Evolutionary conservation across 2,329 filamentous ascomycete genomes (phyloP), one percentile per base, ranked within the genome.

Genomic region (Lecanosticta acicola): DNA sequence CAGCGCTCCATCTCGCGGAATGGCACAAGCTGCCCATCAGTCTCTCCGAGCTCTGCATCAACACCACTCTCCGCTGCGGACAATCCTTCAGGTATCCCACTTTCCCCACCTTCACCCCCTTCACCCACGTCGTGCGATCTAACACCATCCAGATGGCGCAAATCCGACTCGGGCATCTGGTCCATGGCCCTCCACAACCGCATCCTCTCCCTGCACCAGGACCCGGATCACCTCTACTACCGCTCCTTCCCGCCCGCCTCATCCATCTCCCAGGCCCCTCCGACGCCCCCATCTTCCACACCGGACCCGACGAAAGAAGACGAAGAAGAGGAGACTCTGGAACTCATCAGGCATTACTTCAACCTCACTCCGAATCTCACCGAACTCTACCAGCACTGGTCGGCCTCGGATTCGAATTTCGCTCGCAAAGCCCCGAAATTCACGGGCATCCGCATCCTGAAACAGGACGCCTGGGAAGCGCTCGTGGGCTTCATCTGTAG

Each of bases 401-500:
- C 90, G 1, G 71, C 75, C 0, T 79, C 83, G 3, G 93, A 98
- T 63, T 68, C 83, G 19, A 96, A 97, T 66, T 98, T 98, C 69
- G 84, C 83, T 59, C 85, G 83, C 61, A 87, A 87, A 56, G 91
- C 93, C 0, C 84, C 86, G 0, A 82, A 84, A 45, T 98, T 98
- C 65, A 84, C 84, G 0, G 93, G 94, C 10, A 85, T 98, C 45
- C 83, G 93, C 17, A 96, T 98, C 55, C 71, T 98, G 36, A 87
- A 84, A 59, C 93, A 98, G 70, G 90, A 96, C 71, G 83, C 91
- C 1, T 98, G 94, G 93, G 93, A 98, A 67, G 83, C 93, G 0
- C 74, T 98, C 17, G 74, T 98, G 18, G 84, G 85, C 46, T 98
- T 98, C 68, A 98, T 98, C 54, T 98, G 93, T 75, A 96, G 90